Evolutionary conservation across 768 basidiomycete genomes (phyloP), one percentile per base, ranked within the genome.

Genomic region (Mrakia gelida): DNA sequence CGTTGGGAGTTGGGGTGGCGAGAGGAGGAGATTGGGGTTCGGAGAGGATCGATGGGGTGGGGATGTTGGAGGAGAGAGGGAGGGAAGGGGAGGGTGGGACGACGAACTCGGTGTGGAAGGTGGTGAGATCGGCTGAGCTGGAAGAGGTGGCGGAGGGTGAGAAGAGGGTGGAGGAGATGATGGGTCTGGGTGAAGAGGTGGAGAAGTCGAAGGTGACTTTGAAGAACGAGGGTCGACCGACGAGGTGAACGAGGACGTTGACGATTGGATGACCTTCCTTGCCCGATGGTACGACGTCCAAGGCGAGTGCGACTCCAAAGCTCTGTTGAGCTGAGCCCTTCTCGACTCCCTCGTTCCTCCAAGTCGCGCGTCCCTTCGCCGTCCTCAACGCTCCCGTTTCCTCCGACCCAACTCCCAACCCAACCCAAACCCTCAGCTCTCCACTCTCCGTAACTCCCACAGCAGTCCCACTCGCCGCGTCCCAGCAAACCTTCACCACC

Each of bases 401-500:
- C 16, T 38, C 38, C 38, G 38, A 38, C 8, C 38, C 38, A 38
- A 38, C 38, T 38, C 38, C 43, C 1, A 78, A n/a, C n/a, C 73
- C 73, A 9, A 52, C 11, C 77, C 77, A 78, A 5, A 78, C 34
- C n/a, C 38, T 56, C 30, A 78, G 10, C n/a, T 73, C n/a, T 8
- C 77, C 77, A 18, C 34, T 63, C 45, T 73, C 67, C 16, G 77
- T 74, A 0, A 78, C 65, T 11, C 73, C 8, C 11, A 62, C 67
- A 16, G 72, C 65, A 34, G 56, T 70, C 16, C 76, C 76, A n/a
- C 56, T 30, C 18, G 70, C 32, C 28, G 54, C 76, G 49, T 77
- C 65, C 77, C 73, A 74, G 73, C 77, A 78, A 10, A 78, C 77
- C 62, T 74, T 56, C 15, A 38, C 43, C n/a, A 78, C 65, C 23